Conservation (phyloP, 1,284 basidiomycete genomes). For the Trichosporon coremiiforme region DNA sequence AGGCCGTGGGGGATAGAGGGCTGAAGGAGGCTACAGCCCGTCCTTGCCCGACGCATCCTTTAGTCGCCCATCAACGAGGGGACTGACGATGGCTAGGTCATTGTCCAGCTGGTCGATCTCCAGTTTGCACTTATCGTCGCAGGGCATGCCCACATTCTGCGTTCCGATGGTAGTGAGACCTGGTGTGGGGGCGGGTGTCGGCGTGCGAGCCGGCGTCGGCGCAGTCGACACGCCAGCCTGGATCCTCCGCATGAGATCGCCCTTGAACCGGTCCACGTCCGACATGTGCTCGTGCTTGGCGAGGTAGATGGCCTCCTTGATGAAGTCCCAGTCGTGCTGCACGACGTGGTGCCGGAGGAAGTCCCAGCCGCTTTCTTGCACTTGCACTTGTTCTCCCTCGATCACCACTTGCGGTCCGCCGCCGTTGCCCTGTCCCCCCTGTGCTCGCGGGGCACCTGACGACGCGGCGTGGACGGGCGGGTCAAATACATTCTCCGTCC, state of each 20-base stretch:
- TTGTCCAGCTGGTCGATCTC: slow-evolving; percentile 55
- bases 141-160: slow-evolving; percentile 32
- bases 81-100: slow-evolving; percentile 68
- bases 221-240: slow-evolving; percentile 33
- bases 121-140: slow-evolving; percentile 41
- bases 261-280: slow-evolving; percentile 71
- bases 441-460: neutral
- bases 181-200: neutral
- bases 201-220: neutral
- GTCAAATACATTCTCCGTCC: neutral
- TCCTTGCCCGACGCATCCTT: slow-evolving; percentile 60
- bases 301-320: slow-evolving; percentile 66
- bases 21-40: neutral
- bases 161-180: neutral
- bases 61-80: slow-evolving; percentile 71
- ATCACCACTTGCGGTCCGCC: neutral
- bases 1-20: no score
- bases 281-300: slow-evolving; percentile 74
- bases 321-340: slow-evolving; percentile 57
- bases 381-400: neutral
- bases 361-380: neutral
- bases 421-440: no score
- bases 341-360: slow-evolving; percentile 53
- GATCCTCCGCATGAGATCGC: slow-evolving; percentile 45
- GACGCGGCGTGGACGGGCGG: neutral